phyloP scores from a whole-genome alignment of 192 early-diverging fungal genomes.

The Backusella australiensis region DNA sequence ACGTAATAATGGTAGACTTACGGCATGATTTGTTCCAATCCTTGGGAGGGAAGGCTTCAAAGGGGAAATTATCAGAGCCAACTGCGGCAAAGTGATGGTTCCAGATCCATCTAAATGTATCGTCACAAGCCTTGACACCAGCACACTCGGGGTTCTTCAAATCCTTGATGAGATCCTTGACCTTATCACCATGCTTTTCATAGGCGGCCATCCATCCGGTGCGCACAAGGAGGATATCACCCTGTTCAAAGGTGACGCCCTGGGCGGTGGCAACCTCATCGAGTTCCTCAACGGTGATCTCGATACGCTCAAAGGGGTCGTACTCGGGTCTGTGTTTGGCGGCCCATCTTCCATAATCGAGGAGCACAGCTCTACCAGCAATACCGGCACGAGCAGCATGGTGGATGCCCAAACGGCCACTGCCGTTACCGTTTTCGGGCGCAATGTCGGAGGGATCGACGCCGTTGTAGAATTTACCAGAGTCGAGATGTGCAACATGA shows the following conservation, averaged over 20 bases:
- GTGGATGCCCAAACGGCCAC: slow-evolving; percentile 31
- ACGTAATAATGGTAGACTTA: background rate
- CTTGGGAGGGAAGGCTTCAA: slow-evolving; percentile 28
- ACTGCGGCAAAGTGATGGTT: slow-evolving; percentile 34
- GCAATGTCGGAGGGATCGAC: background rate
- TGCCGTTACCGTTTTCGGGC: background rate
- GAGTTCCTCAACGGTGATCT: slow-evolving; percentile 25
- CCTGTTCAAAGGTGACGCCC: slow-evolving; percentile 21
- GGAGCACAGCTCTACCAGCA: slow-evolving; percentile 24
- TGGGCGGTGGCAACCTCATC: slow-evolving; percentile 19
- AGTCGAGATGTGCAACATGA: slow-evolving; percentile 17
- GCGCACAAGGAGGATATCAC: slow-evolving; percentile 33
- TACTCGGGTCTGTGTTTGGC: slow-evolving; percentile 13
- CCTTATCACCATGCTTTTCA: background rate
- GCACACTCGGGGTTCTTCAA: background rate
- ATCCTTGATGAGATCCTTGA: background rate
- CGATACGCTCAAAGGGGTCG: slow-evolving; percentile 21
- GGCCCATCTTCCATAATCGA: slow-evolving; percentile 33
- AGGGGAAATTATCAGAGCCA: slow-evolving; percentile 18
- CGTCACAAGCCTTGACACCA: slow-evolving; percentile 32
- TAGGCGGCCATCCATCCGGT: slow-evolving; percentile 30
- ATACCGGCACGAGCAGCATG: slow-evolving; percentile 33
- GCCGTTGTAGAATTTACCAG: slow-evolving; percentile 31
- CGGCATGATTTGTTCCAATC: slow-evolving; percentile 14
- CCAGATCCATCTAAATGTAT: slow-evolving; percentile 33